A percentile compares a stretch with the other conserved stretches of the same genome.
phyloP scores from a whole-genome alignment of 2,329 filamentous ascomycete species.

The Pseudohalonectria lignicola region DNA sequence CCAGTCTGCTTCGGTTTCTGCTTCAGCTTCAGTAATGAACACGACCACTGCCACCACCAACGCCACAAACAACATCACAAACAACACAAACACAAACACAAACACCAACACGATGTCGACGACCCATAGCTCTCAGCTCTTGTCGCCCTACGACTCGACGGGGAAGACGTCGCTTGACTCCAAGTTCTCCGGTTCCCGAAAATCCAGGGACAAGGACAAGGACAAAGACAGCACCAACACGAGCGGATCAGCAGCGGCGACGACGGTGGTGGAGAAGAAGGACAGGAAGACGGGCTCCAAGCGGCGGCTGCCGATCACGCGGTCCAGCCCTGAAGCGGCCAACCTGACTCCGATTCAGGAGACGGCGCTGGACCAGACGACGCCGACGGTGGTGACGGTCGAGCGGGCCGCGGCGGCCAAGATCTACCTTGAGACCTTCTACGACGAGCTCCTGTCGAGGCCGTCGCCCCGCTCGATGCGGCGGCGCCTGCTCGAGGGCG shows the following conservation, averaged over 20 bases:
- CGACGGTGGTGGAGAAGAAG: background rate
- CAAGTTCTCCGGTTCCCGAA: slow-evolving; percentile 20
- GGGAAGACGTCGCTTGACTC: slow-evolving; percentile 29
- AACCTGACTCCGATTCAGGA: slow-evolving; percentile 22
- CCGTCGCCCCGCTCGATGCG: slow-evolving; percentile 50
- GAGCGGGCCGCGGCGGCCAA: slow-evolving; percentile 75
- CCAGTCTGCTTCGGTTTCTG: slow-evolving; percentile 8
- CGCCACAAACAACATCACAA: slow-evolving; percentile 10
- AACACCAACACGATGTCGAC: slow-evolving; percentile 14
- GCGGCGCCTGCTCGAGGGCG: slow-evolving; percentile 48
- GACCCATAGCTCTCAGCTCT: slow-evolving; percentile 9
- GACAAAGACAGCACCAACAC: background rate
- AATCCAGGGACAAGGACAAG: slow-evolving; percentile 7
- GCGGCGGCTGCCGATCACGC: slow-evolving; percentile 13
- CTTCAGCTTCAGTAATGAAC: background rate
- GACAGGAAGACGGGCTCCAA: slow-evolving; percentile 16
- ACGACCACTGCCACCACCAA: slow-evolving; percentile 1
- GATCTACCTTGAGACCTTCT: slow-evolving; percentile 77
- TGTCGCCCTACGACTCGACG: slow-evolving; percentile 16
- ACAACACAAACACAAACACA: slow-evolving; percentile 11
- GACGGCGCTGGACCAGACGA: slow-evolving; percentile 12
- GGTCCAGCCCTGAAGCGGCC: slow-evolving; percentile 14
- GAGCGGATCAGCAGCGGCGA: background rate
- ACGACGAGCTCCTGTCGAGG: slow-evolving; percentile 54
- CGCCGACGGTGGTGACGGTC: slow-evolving; percentile 44